Conservation (phyloP, 1,284 basidiomycete species). For the Austroboletus sp. region DNA sequence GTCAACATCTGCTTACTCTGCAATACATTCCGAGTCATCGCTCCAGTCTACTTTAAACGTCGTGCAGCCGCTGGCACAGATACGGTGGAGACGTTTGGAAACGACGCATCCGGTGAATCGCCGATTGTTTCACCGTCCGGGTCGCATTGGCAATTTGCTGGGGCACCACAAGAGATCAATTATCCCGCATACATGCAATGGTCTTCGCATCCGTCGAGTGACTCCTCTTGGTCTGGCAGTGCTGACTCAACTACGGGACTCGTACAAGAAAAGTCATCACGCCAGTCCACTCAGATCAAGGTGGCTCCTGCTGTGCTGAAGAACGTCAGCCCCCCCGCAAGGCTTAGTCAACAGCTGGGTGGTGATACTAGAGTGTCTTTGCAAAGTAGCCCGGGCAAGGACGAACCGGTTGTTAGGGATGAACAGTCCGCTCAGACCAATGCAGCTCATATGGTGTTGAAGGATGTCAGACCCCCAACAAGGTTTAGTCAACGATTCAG, state of each 20-base stretch:
- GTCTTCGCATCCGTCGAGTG: slow-evolving; percentile 8
- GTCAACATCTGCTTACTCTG: slow-evolving; percentile 59
- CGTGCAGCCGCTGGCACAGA: slow-evolving; percentile 11
- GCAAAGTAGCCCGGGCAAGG: background rate
- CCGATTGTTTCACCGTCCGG: slow-evolving; percentile 10
- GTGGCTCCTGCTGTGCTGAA: background rate
- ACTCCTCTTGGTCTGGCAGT: slow-evolving; percentile 12
- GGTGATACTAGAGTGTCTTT: background rate
- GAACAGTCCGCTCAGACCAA: no score
- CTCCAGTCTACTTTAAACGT: slow-evolving; percentile 42
- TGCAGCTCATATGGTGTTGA: background rate
- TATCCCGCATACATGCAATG: background rate
- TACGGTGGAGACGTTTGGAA: slow-evolving; percentile 22
- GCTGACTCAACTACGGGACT: slow-evolving; percentile 16
- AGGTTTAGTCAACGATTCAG: slow-evolving; percentile 11
- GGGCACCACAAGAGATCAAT: background rate
- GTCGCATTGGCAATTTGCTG: background rate
- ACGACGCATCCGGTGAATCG: slow-evolving; percentile 19
- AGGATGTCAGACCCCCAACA: slow-evolving; percentile 2
- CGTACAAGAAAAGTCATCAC: slow-evolving; percentile 7
- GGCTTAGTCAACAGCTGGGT: slow-evolving; percentile 11
- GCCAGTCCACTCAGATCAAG: slow-evolving; percentile 5
- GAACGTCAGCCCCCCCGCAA: slow-evolving; percentile 2
- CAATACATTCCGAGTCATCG: slow-evolving; percentile 61
- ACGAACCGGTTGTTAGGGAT: background rate